These are phyloP conservation scores for Hibiscus tridactylites DNA, from an alignment of 345 rosid genomes.

Conservation along the genomic window DNA sequence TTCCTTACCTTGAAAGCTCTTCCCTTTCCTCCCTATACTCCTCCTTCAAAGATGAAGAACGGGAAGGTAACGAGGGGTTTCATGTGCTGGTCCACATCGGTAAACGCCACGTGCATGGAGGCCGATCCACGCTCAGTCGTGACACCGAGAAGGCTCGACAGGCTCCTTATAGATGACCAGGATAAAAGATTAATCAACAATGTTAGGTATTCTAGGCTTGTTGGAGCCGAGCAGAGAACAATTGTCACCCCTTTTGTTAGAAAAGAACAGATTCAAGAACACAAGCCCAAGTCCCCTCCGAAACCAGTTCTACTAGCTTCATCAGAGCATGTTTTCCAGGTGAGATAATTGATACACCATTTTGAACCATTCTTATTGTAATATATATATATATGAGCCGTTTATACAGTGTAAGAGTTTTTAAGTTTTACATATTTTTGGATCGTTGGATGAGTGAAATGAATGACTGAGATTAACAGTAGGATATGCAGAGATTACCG, in stretches of 20 bases:
- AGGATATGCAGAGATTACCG: too few relatives aligned
- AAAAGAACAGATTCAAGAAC: slow-evolving; percentile 2
- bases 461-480: too few relatives aligned
- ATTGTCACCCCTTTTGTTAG: slow-evolving; percentile 1
- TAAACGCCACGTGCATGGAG: slow-evolving; percentile 37
- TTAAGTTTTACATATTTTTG: too few relatives aligned
- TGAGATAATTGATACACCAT: background rate
- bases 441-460: too few relatives aligned
- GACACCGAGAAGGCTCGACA: slow-evolving; percentile 27
- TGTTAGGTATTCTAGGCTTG: slow-evolving; percentile 26
- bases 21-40: too few relatives aligned
- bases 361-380: background rate
- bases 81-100: slow-evolving; percentile 51
- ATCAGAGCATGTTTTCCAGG: slow-evolving; percentile 36
- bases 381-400: background rate
- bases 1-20: background rate
- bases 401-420: too few relatives aligned
- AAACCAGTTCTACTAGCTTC: slow-evolving; percentile 13
- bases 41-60: background rate
- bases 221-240: slow-evolving; percentile 5
- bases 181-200: slow-evolving; percentile 3
- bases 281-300: background rate
- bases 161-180: slow-evolving; percentile 3
- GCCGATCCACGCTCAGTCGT: slow-evolving; percentile 30
- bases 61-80: slow-evolving; percentile 34